These are phyloP conservation scores for Leccinum huronense DNA, from an alignment of 1,284 basidiomycete genomes.

Conservation along the genomic window DNA sequence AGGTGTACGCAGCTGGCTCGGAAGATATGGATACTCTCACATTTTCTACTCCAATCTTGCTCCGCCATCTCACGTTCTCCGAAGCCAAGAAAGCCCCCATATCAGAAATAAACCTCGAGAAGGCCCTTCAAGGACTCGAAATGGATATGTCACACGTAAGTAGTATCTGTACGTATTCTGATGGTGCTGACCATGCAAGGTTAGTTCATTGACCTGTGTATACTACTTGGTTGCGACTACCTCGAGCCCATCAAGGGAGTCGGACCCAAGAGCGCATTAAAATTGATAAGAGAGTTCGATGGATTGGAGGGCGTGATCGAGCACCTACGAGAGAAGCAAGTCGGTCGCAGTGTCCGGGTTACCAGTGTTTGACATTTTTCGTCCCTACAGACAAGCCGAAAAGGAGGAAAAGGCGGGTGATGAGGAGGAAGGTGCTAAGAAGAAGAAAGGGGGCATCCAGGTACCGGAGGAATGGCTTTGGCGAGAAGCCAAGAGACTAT, in stretches of 20 bases:
- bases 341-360: conserved; percentile 5
- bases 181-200: conserved; percentile 9
- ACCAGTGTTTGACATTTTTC: conserved; percentile 4
- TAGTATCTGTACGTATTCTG: neutral
- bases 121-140: conserved; percentile 83
- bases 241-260: conserved; percentile 95
- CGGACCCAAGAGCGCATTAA: conserved; percentile 94
- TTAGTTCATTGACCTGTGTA: conserved; percentile 96
- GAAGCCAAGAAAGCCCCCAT: conserved; percentile 99
- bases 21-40: conserved; percentile 99
- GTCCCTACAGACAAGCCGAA: conserved; percentile 40
- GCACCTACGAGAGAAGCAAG: conserved; percentile 78
- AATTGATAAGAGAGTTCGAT: conserved; percentile 88
- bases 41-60: conserved; percentile 88
- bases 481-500: conserved; percentile 91
- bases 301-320: conserved; percentile 79
- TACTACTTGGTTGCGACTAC: conserved; percentile 97
- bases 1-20: conserved; percentile 96
- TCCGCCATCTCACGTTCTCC: conserved; percentile 97
- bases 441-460: conserved; percentile 69
- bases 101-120: conserved; percentile 83
- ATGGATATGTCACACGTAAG: conserved; percentile 89
- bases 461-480: conserved; percentile 96
- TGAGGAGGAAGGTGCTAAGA: conserved; percentile 41
- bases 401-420: conserved; percentile 55